Percentiles rank a stretch among this genome's conserved stretches.
Conservation (phyloP, 2,329 filamentous ascomycete species). For the Allantophomopsis cytisporea region DNA sequence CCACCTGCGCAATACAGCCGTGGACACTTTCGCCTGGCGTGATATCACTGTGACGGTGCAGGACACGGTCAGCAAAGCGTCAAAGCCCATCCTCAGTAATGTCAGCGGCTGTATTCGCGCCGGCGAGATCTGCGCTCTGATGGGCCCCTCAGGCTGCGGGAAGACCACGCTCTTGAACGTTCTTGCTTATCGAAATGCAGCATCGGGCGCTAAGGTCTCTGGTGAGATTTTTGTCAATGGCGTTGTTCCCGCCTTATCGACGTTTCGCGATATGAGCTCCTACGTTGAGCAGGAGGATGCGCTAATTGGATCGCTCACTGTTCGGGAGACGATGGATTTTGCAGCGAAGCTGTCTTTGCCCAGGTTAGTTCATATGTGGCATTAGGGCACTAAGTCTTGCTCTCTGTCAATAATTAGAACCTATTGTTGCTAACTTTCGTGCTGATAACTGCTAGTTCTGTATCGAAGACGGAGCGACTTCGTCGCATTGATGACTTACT, state of each 20-base stretch:
- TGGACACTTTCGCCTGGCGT: conserved; percentile 53
- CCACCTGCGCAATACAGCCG: conserved; percentile 47
- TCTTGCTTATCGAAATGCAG: conserved; percentile 46
- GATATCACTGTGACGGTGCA: conserved; percentile 59
- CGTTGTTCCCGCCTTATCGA: conserved; percentile 29
- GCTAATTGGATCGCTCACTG: conserved; percentile 67
- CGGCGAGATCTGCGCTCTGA: conserved; percentile 63
- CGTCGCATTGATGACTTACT: conserved; percentile 54
- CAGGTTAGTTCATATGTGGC: conserved; percentile 22
- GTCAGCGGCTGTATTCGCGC: conserved; percentile 52
- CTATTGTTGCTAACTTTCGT: neutral
- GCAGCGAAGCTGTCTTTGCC: conserved; percentile 54
- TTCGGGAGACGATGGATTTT: conserved; percentile 67
- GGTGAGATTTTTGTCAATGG: conserved; percentile 53
- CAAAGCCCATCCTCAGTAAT: conserved; percentile 47
- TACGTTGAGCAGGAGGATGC: conserved; percentile 88
- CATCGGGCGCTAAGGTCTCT: conserved; percentile 37
- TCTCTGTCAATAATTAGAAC: neutral
- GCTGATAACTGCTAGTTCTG: conserved; percentile 14
- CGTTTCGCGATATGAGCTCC: conserved; percentile 52
- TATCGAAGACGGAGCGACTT: conserved; percentile 38
- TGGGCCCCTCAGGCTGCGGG: conserved; percentile 63
- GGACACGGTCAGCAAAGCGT: conserved; percentile 49
- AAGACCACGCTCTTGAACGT: conserved; percentile 80
- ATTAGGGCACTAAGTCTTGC: too few species aligned